Evolutionary conservation across 2,329 filamentous ascomycete species (phyloP).

Genomic region (Dissoconium aciculare): DNA sequence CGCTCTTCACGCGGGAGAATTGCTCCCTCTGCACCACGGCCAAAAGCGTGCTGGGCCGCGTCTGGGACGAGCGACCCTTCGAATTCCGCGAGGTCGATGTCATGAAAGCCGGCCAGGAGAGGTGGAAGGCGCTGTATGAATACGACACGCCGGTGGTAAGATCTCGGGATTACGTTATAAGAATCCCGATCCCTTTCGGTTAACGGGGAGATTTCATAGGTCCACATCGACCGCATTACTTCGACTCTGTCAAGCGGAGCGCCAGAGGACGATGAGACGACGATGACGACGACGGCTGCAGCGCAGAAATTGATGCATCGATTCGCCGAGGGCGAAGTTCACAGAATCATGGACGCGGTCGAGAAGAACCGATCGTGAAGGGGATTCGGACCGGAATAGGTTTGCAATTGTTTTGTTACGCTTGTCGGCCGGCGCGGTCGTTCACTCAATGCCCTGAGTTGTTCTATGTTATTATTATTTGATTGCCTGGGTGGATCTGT

Average conservation of each 20-base stretch:
- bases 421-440: too few relatives aligned
- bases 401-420: too few relatives aligned
- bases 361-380: too few relatives aligned
- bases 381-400: too few relatives aligned
- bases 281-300: conserved; percentile 39
- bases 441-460: too few relatives aligned
- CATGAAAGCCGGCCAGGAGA: conserved; percentile 44
- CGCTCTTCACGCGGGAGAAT: conserved; percentile 57
- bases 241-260: too few relatives aligned
- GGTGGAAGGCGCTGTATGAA: conserved; percentile 61
- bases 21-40: conserved; percentile 59
- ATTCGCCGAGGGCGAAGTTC: conserved; percentile 52
- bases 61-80: conserved; percentile 54
- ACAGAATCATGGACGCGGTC: conserved; percentile 51
- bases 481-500: too few relatives aligned
- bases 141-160: conserved; percentile 68
- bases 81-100: conserved; percentile 56
- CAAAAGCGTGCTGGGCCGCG: conserved; percentile 50
- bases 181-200: conserved; percentile 4
- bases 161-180: too few relatives aligned
- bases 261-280: too few relatives aligned
- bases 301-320: conserved; percentile 65
- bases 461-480: too few relatives aligned
- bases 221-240: conserved; percentile 46
- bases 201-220: too few relatives aligned